Evolutionary conservation across 202 grass and related monocot genomes (phyloP), one percentile per base, ranked within the genome.

Genomic region (Cymbopogon flexuosus): DNA sequence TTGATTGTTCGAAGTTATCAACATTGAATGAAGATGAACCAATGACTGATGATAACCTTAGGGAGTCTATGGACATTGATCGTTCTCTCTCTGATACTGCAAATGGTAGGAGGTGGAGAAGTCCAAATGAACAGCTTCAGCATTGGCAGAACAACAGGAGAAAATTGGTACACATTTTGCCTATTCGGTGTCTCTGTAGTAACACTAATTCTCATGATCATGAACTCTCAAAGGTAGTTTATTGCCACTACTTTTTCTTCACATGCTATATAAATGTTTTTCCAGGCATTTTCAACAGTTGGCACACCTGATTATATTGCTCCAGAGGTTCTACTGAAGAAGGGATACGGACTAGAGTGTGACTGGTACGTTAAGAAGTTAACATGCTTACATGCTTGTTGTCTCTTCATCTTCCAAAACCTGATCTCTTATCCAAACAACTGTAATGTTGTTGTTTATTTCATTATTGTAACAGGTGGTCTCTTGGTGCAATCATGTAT

Each of bases 121-220:
- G 84, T 77, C 76, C 83, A 59, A 85, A 96, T 57, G 89, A 96
- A 77, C 93, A 92, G 51, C 85, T 95, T 72, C 84, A 88, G 37
- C 87, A 95, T n/a, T 95, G 93, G 93, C 93, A 96, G 56, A 90
- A 90, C 54, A 96, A 96, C 36, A 87, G 89, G 63, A 91, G 93
- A 68, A 90, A 83, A 84, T 66, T 96, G 87, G 93, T 92, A 85
- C 19, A 22, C 19, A 27, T 56, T 2, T 59, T 79, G 60, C 45
- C 24, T 34, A 78, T 68, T 58, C 14, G 65, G 40, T 39, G 42
- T 69, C 15, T 68, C 51, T 68, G 10, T 79, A 68, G 40, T 64
- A 75, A 60, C 63, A 73, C 18, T 61, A 79, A 54, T 40, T 68
- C 30, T 34, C 10, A 34, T 52, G 31, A 45, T 33, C 66, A 29